Conservation (phyloP, 164 flowering plant genomes). For the Nymphaea thermarum region DNA sequence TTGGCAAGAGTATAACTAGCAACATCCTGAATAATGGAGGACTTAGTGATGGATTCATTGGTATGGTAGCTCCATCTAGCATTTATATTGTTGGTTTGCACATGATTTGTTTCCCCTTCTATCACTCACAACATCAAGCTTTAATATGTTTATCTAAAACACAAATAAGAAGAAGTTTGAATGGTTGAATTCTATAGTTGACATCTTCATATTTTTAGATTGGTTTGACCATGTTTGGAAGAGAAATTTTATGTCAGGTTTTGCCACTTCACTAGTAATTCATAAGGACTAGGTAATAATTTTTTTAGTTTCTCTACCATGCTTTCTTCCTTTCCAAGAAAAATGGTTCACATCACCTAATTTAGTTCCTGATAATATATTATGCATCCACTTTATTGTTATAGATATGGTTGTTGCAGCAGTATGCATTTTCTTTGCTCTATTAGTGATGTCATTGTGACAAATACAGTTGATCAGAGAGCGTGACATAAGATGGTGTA, state of each 20-base stretch:
- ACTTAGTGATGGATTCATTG: slow-evolving; percentile 80
- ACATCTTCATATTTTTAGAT: slow-evolving; percentile 28
- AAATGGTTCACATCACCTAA: too few species aligned
- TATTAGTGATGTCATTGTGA: slow-evolving; percentile 79
- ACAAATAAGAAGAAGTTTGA: too few species aligned
- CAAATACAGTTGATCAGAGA: slow-evolving; percentile 67
- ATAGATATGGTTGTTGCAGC: slow-evolving; percentile 46
- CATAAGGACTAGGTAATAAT: too few species aligned
- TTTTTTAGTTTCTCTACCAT: too few species aligned
- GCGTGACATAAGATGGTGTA: slow-evolving; percentile 51
- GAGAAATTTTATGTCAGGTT: slow-evolving; percentile 94
- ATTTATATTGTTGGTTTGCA: slow-evolving; percentile 78
- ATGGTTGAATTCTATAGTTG: too few species aligned
- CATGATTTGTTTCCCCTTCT: neutral
- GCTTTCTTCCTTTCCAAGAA: too few species aligned
- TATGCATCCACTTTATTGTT: neutral
- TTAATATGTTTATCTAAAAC: too few species aligned
- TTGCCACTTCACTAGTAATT: neutral
- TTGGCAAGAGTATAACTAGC: slow-evolving; percentile 72
- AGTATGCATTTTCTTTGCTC: slow-evolving; percentile 99
- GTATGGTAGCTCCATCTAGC: slow-evolving; percentile 95
- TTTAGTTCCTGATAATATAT: too few species aligned
- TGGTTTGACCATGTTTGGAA: slow-evolving; percentile 86
- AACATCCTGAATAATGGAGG: slow-evolving; percentile 64
- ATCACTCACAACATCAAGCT: neutral